Conservation (phyloP, 768 basidiomycete genomes). For the Podaxis mareebaensis region DNA sequence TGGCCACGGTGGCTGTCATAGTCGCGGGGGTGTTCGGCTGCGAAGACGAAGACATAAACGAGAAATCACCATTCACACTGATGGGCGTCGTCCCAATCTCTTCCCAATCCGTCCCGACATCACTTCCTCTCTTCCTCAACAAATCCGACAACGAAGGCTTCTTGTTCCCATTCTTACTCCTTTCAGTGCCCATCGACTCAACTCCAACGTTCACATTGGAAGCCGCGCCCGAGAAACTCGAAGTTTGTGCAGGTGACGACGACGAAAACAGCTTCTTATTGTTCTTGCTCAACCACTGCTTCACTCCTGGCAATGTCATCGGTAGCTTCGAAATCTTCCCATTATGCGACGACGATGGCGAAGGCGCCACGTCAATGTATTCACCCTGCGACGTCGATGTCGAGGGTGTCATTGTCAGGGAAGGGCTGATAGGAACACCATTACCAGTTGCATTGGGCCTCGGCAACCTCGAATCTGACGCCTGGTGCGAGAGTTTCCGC, state of each 20-base stretch:
- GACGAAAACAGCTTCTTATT: slow-evolving; percentile 58
- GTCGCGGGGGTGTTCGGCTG: slow-evolving; percentile 15
- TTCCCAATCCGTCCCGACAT: slow-evolving; percentile 65
- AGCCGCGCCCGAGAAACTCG: neutral
- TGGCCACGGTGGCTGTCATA: slow-evolving; percentile 3
- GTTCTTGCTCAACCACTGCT: slow-evolving; percentile 73
- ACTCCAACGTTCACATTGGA: neutral
- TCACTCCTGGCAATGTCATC: slow-evolving; percentile 75
- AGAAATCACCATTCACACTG: slow-evolving; percentile 28
- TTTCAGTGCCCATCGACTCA: slow-evolving; percentile 1
- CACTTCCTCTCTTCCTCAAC: slow-evolving; percentile 58
- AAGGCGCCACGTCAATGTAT: slow-evolving; percentile 44
- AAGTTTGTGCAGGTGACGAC: slow-evolving; percentile 30
- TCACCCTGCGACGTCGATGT: slow-evolving; percentile 52
- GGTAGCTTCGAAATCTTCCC: slow-evolving; percentile 53
- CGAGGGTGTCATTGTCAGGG: slow-evolving; percentile 33
- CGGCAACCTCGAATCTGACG: slow-evolving; percentile 63
- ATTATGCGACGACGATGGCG: slow-evolving; percentile 35
- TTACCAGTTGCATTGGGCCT: slow-evolving; percentile 41
- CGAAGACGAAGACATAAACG: slow-evolving; percentile 8
- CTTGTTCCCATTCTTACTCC: slow-evolving; percentile 41
- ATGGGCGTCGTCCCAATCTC: slow-evolving; percentile 56
- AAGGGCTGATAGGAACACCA: slow-evolving; percentile 1
- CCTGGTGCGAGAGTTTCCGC: slow-evolving; percentile 65
- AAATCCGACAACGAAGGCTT: slow-evolving; percentile 72